A percentile compares a stretch with the other conserved stretches of the same genome.
Conservation (phyloP, 1,139 yeast genomes). For the Pichia sp. region DNA sequence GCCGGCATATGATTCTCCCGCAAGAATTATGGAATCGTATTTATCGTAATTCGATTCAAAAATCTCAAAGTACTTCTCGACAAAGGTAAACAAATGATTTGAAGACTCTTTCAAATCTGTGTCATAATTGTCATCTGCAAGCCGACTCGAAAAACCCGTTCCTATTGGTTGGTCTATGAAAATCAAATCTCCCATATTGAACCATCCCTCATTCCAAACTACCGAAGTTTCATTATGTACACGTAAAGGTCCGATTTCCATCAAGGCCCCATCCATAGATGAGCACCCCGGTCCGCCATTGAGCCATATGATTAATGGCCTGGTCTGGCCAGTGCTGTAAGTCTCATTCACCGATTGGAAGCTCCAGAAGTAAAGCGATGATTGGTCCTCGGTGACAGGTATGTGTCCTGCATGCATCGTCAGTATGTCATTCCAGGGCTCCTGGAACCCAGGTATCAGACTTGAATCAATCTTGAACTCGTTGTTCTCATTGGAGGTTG, state of each 20-base stretch:
- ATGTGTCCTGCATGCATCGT: conserved; percentile 73
- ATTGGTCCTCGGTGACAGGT: conserved; percentile 47
- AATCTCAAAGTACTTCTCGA: conserved; percentile 59
- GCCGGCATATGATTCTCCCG: conserved; percentile 97
- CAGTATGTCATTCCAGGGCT: conserved; percentile 30
- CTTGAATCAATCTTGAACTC: conserved; percentile 10
- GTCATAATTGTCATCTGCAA: conserved; percentile 47
- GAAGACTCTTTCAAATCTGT: conserved; percentile 57
- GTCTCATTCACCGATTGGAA: conserved; percentile 30
- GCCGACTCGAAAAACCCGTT: conserved; percentile 77
- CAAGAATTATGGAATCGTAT: conserved; percentile 63
- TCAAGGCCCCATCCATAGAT: conserved; percentile 93
- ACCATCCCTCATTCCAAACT: conserved; percentile 70
- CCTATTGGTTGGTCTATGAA: conserved; percentile 96
- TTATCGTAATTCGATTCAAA: conserved; percentile 63
- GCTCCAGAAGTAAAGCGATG: conserved; percentile 81
- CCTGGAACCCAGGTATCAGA: conserved; percentile 10
- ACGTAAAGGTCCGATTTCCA: conserved; percentile 90
- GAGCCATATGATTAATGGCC: conserved; percentile 67
- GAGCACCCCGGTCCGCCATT: conserved; percentile 99
- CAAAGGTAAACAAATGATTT: conserved; percentile 57
- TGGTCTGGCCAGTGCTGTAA: not conserved
- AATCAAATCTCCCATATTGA: conserved; percentile 67
- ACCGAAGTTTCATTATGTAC: conserved; percentile 39
- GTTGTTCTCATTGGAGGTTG: not conserved